A percentile compares a stretch with the other conserved stretches of the same genome.
phyloP scores from a whole-genome alignment of 306 rosid species.

The barrel medic (Medicago truncatula) region MtrunA17r5.0-ANR NC_053042.1:30000501-30001000 shows the following conservation, averaged over 20 bases:
- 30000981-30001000: slow-evolving; percentile 92
- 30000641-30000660: neutral
- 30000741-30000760: neutral
- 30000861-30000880: neutral
- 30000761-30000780: slow-evolving; percentile 26
- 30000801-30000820: neutral
- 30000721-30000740: neutral
- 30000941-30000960: slow-evolving; percentile 79
- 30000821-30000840: neutral
- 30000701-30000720: neutral
- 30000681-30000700: neutral
- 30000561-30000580: slow-evolving; percentile 69
- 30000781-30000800: neutral
- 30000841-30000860: neutral
- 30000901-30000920: slow-evolving; percentile 50
- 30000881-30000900: slow-evolving; percentile 10
- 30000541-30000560: slow-evolving; percentile 80
- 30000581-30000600: slow-evolving; percentile 87
- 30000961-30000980: slow-evolving; percentile 80
- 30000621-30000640: slow-evolving; percentile 53
- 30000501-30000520: slow-evolving; percentile 44
- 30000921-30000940: slow-evolving; percentile 80
- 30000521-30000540: slow-evolving; percentile 51
- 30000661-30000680: neutral
- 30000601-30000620: slow-evolving; percentile 89